phyloP scores from a whole-genome alignment of 371 early-diverging fungal genomes.

The Rhizomucor miehei region DNA sequence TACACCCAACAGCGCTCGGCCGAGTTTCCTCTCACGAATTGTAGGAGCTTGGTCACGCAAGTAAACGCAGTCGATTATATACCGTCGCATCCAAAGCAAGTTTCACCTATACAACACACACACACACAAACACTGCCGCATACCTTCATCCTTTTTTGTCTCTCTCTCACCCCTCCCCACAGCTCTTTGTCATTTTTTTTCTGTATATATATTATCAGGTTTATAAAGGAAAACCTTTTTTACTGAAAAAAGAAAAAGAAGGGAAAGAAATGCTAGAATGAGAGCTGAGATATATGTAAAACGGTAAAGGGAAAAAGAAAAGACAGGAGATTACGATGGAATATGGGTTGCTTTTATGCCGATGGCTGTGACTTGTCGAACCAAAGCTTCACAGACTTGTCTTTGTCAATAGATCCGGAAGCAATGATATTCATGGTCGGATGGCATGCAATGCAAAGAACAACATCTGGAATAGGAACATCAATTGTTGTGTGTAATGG shows the following conservation, averaged over 20 bases:
- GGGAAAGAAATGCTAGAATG: neutral
- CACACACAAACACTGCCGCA: neutral
- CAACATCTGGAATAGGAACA: constrained; percentile 84
- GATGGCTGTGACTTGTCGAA: constrained; percentile 49
- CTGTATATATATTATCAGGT: too few relatives aligned
- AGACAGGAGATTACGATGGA: neutral
- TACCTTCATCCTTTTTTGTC: neutral
- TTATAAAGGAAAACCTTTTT: too few relatives aligned
- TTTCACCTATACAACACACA: neutral
- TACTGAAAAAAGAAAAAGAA: too few relatives aligned
- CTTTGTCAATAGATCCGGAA: constrained; percentile 89
- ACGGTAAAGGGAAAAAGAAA: constrained; percentile 2
- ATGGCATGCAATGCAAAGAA: constrained; percentile 92
- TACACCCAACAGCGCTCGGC: constrained; percentile 8
- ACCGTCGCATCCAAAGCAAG: neutral
- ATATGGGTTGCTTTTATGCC: constrained; percentile 7
- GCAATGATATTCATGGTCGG: constrained; percentile 94
- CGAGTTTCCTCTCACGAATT: constrained; percentile 30
- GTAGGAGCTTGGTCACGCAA: constrained; percentile 30
- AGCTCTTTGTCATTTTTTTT: too few relatives aligned
- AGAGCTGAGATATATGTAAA: neutral
- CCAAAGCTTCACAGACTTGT: constrained; percentile 91
- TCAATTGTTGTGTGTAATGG: too few relatives aligned
- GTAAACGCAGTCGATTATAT: constrained; percentile 7
- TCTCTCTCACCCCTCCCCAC: too few relatives aligned